Percentiles rank a stretch among this genome's conserved stretches.
Conservation (phyloP, 1,139 yeast species). For the Blastobotrys persicus region DNA sequence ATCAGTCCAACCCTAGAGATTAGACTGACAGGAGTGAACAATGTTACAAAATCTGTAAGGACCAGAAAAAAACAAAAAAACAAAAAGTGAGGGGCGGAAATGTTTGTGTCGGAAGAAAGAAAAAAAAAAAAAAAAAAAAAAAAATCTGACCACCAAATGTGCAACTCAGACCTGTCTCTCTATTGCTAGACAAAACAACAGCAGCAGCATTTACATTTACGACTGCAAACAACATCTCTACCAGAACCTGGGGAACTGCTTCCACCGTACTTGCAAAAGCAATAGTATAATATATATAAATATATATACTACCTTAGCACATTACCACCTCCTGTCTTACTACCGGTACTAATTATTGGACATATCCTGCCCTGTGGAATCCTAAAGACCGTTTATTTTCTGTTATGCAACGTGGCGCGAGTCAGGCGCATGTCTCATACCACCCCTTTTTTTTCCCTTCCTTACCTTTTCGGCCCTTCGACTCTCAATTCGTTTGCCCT, state of each 20-base stretch:
- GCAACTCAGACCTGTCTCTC: neutral
- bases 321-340: neutral
- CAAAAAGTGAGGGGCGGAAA: neutral
- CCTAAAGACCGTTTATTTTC: neutral
- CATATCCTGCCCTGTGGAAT: neutral
- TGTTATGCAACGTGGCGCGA: neutral
- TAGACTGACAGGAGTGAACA: neutral
- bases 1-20: neutral
- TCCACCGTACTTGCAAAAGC: too few relatives aligned
- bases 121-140: conserved; percentile 5
- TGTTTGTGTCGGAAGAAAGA: neutral
- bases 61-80: neutral
- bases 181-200: neutral
- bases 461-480: too few relatives aligned
- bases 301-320: too few relatives aligned
- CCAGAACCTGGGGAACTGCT: neutral
- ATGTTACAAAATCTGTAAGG: neutral
- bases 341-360: neutral
- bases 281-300: too few relatives aligned
- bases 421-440: neutral
- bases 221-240: neutral
- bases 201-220: neutral
- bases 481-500: too few relatives aligned
- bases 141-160: neutral
- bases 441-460: too few relatives aligned